Base-by-base conservation (phyloP, 2,329 filamentous ascomycete genomes). In the Fusarium poae region DNA sequence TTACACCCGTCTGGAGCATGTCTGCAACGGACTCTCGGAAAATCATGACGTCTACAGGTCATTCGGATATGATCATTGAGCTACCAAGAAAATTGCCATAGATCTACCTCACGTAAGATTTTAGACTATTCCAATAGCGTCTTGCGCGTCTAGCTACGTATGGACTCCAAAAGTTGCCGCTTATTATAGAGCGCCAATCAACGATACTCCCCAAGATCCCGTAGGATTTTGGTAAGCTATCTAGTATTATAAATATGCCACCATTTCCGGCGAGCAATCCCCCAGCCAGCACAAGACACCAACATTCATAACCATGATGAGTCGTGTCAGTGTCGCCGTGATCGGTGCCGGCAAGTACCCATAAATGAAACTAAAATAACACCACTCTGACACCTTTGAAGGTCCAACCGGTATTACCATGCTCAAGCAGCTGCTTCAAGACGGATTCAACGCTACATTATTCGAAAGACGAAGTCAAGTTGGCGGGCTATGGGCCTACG, bases 371-470 rank as follows among this genome's bases (percentile, higher is more conserved):
- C n/a, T n/a, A 2, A 4, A 37, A 7, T 1, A 25, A 2, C 6
- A 2, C 12, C 2, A 2, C 23, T 0, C 4, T 39, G 2, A 12
- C 9, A 15, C 6, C 3, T 20, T 0, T n/a, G 0, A 8, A 67
- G 64, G 65, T 1, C 65, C 65, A 2, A 60, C 52, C 18, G 65
- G 65, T 4, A 64, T 67, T n/a, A 60, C 65, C 0, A 68, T 67
- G 64, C 53, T 67, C 4, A 68, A 67, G 3, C 65, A 67, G 18
- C 25, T 67, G 1, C 53, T 68, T 0, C 52, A 67, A 7, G 53
- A 67, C 30, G 65, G 65, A 0, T 67, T 67, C 15, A 37, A 27
- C 9, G 64, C 40, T 2, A 65, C 59, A 0, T 13, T 67, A 0
- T 67, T 67, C 1, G 65, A 67, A 4, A 35, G 65, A 25, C 29